Evolutionary conservation across 768 basidiomycete genomes (phyloP).

Genomic region (Gyrodon lividus): DNA sequence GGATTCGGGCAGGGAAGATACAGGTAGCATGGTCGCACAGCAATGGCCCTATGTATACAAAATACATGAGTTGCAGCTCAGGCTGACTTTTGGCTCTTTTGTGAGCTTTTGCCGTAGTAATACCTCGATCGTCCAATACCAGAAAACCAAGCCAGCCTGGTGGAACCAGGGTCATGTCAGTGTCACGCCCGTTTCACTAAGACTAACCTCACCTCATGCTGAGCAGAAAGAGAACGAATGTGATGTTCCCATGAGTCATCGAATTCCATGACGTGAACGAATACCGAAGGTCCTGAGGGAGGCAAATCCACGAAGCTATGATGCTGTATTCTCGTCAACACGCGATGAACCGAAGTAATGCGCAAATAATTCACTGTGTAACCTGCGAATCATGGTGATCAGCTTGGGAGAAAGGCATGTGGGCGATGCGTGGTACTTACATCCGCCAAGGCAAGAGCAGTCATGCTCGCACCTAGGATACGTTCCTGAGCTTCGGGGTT

Average conservation of each 20-base stretch:
- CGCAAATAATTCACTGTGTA: slow-evolving; percentile 51
- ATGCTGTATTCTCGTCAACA: slow-evolving; percentile 44
- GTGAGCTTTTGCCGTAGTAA: slow-evolving; percentile 32
- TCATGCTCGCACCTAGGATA: slow-evolving; percentile 60
- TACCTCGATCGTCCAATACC: slow-evolving; percentile 49
- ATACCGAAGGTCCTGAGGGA: slow-evolving; percentile 56
- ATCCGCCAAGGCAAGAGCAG: slow-evolving; percentile 67
- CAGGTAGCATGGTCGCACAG: not conserved
- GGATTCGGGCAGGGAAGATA: not conserved
- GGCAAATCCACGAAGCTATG: slow-evolving; percentile 49
- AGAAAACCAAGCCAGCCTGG: slow-evolving; percentile 55
- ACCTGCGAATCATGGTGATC: slow-evolving; percentile 36
- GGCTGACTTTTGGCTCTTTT: slow-evolving; percentile 15
- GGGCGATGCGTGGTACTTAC: slow-evolving; percentile 39
- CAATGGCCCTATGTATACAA: not conserved
- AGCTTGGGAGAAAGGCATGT: not conserved
- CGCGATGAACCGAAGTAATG: not conserved
- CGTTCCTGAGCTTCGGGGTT: slow-evolving; percentile 65
- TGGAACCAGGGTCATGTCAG: not conserved
- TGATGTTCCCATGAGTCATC: slow-evolving; percentile 77
- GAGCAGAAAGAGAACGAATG: slow-evolving; percentile 56
- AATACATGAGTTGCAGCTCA: slow-evolving; percentile 4
- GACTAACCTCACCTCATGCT: slow-evolving; percentile 45
- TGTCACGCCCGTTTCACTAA: not conserved
- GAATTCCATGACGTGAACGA: slow-evolving; percentile 59